These are phyloP conservation scores for Blastobotrys elegans DNA, from an alignment of 1,139 yeast species.

Conservation along the genomic window DNA sequence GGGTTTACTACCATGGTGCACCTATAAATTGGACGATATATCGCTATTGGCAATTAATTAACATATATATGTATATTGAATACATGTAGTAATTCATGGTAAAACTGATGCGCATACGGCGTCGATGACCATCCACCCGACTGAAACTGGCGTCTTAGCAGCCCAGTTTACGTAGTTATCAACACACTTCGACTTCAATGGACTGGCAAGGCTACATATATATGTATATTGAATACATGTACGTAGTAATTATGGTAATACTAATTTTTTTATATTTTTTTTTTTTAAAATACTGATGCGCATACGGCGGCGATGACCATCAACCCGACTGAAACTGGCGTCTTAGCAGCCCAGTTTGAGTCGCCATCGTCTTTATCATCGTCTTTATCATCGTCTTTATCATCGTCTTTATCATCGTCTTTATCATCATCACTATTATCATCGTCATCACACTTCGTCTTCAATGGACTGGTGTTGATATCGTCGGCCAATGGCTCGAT, in stretches of 20 bases:
- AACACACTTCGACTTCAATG: background rate
- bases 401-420: background rate
- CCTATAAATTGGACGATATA: no score
- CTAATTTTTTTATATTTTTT: no score
- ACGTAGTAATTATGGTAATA: no score
- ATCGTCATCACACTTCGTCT: background rate
- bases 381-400: background rate
- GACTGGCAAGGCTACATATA: no score
- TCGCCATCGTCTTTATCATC: background rate
- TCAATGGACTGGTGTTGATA: background rate
- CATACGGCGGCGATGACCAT: background rate
- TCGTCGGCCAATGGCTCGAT: background rate
- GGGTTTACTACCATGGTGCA: no score
- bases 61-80: no score
- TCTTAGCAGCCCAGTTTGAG: background rate
- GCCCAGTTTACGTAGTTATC: background rate
- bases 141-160: background rate
- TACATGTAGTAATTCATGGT: no score
- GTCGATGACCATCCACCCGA: background rate
- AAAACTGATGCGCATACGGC: background rate
- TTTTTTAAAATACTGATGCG: background rate
- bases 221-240: no score
- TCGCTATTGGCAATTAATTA: no score
- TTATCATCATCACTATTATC: background rate
- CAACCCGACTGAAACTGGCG: background rate